A percentile compares a stretch with the other conserved stretches of the same genome.
These are phyloP conservation scores for Cystofilobasidium ferigula DNA, from an alignment of 768 basidiomycete species.

Conservation along the genomic window DNA sequence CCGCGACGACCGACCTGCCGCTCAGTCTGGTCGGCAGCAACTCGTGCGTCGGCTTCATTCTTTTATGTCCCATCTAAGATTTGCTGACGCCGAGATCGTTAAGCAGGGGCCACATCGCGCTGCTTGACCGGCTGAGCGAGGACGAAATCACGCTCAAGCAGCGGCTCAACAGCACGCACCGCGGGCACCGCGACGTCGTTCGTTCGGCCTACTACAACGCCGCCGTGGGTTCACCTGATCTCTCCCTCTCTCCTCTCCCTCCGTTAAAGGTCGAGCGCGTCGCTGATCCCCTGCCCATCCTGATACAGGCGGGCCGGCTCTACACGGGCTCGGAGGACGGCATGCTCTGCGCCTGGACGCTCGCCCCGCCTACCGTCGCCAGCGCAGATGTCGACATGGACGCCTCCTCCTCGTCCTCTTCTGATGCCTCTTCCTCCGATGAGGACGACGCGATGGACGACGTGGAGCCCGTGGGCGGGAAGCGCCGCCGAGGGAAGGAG, in stretches of 20 bases:
- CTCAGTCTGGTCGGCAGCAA: conserved; percentile 18
- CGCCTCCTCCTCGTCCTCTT: too few species aligned
- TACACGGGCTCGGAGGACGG: conserved; percentile 25
- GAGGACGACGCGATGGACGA: conserved; percentile 17
- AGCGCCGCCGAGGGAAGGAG: neutral
- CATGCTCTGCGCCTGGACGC: conserved; percentile 23
- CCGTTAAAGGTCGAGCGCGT: neutral
- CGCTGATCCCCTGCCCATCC: too few species aligned
- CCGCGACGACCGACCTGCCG: neutral
- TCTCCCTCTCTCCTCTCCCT: neutral
- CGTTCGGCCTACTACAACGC: conserved; percentile 18
- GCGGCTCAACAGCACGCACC: conserved; percentile 15
- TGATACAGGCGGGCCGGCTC: conserved; percentile 11
- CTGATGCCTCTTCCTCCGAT: neutral
- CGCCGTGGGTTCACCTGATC: neutral
- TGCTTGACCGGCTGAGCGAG: neutral
- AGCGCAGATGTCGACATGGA: conserved; percentile 13
- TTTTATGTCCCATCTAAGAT: too few species aligned
- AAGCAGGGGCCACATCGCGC: conserved; percentile 16
- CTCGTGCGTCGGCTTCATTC: conserved; percentile 5
- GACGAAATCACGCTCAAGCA: neutral
- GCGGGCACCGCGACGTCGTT: conserved; percentile 25
- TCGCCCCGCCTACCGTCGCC: neutral
- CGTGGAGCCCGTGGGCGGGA: conserved; percentile 17
- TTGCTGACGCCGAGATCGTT: too few species aligned